Base-by-base conservation (phyloP, 495 filamentous ascomycete species). In the Trichoderma orchidacearum region DNA sequence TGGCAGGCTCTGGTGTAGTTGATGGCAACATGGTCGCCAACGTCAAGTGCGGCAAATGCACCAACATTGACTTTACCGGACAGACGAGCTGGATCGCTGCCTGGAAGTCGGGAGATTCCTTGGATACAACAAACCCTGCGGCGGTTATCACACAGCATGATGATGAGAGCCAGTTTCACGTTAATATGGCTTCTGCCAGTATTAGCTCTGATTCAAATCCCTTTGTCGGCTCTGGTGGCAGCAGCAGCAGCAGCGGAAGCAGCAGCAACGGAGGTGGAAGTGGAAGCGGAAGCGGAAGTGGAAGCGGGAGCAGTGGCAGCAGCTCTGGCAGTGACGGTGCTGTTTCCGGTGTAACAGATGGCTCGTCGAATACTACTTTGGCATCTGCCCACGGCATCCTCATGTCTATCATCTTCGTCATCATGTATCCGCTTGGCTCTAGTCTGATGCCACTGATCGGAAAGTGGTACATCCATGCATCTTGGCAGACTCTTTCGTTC, bases 61-160 rank as follows among this genome's bases (percentile, higher is more conserved):
- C 30, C 15, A 27, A 27, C 1, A 18, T 55, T 15, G 53, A 55
- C 31, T 18, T 55, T 1, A 11, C 30, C 9, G 53, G 53, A 58
- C 66, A 71, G 32, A 75, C 77, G 18, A 61, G 68, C 12, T 92
- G 86, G 80, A 85, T 95, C 59, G 84, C 75, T 62, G 85, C 84
- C 1, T 75, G 76, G 65, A 81, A 80, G 55, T 61, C 66, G 12
- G 85, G 89, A 4, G 63, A 66, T 0, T 60, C 84, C 1, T 62
- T 92, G 48, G 71, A 78, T 31, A 79, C 81, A 11, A 71, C 76
- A 11, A 74, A 73, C 54, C 38, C 61, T 3, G 67, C 65, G 6
- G 79, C 76, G 0, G 56, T 51, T 13, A 82, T 94, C 56, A 30
- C 36, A 8, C 71, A 82, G 56, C 90, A 95, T 65, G 77, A 82